Percentiles rank a stretch among this genome's conserved stretches.
These are phyloP conservation scores for Saccharomycopsis sp. DNA, from an alignment of 805 yeast genomes.

Conservation along the genomic window DNA sequence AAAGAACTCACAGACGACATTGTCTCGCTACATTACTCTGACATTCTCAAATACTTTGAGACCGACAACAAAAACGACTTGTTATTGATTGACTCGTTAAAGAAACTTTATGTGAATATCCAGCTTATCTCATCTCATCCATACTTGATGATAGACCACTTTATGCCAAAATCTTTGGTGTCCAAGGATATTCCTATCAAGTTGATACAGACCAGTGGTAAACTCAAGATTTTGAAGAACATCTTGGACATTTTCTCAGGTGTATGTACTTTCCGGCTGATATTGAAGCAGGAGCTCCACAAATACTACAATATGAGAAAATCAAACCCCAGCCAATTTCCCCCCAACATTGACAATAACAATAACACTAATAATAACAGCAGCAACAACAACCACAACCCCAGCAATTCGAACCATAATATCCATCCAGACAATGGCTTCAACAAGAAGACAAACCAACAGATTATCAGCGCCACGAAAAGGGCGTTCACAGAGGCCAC, in stretches of 20 bases:
- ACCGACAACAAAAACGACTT: conserved; percentile 38
- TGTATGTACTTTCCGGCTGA: conserved; percentile 31
- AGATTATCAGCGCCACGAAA: conserved; percentile 9
- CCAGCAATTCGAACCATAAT: background rate
- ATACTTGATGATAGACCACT: conserved; percentile 71
- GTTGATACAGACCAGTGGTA: conserved; percentile 73
- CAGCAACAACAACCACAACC: background rate
- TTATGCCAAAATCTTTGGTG: conserved; percentile 70
- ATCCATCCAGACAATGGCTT: background rate
- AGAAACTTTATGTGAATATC: conserved; percentile 66
- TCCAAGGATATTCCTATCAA: conserved; percentile 64
- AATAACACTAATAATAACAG: too few species aligned
- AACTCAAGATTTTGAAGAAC: conserved; percentile 62
- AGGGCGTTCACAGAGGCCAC: conserved; percentile 5
- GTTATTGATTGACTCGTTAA: conserved; percentile 64
- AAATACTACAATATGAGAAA: background rate
- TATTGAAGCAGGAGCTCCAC: conserved; percentile 10
- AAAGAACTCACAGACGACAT: conserved; percentile 86
- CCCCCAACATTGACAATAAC: background rate
- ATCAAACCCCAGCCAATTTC: background rate
- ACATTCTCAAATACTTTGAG: conserved; percentile 80
- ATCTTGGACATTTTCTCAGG: conserved; percentile 39
- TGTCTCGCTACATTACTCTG: conserved; percentile 83
- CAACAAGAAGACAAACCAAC: conserved; percentile 15
- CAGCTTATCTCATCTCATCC: conserved; percentile 85